Conservation (phyloP, 208 protist species). For the Leishmania martiniquensis region DNA sequence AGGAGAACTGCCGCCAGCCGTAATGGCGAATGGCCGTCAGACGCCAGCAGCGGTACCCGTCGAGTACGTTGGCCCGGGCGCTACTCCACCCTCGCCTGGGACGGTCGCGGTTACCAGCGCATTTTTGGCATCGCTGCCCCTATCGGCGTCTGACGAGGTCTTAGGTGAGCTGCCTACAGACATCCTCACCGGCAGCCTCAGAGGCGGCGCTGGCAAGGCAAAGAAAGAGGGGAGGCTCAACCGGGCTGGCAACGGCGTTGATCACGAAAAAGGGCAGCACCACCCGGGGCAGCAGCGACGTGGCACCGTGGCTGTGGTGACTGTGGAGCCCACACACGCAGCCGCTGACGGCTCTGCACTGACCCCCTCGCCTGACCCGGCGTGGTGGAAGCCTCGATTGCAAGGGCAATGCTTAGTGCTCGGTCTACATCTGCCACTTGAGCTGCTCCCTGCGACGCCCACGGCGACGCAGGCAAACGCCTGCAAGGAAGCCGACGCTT, state of each 20-base stretch:
- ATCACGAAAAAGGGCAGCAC: not conserved
- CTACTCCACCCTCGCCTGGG: not conserved
- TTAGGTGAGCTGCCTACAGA: not conserved
- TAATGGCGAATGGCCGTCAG: not conserved
- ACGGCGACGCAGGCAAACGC: not conserved
- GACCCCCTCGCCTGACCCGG: not conserved
- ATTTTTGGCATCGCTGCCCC: not conserved
- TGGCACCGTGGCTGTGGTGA: not conserved
- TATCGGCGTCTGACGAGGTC: not conserved
- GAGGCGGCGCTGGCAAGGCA: not conserved
- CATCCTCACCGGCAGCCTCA: not conserved
- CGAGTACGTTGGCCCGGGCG: conserved; percentile 2
- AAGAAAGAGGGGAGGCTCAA: not conserved
- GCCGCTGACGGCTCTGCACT: not conserved
- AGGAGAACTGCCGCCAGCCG: conserved; percentile 10
- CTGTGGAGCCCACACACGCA: not conserved
- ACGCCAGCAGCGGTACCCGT: not conserved
- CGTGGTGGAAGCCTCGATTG: conserved; percentile 27
- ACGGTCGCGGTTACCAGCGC: not conserved
- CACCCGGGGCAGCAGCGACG: not conserved
- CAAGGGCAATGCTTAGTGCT: conserved; percentile 26
- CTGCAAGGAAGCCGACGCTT: not conserved
- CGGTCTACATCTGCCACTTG: conserved; percentile 23
- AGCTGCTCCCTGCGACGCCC: conserved; percentile 18
- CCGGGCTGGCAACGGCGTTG: not conserved